Conservation (phyloP, 2,329 filamentous ascomycete genomes). For the Trichophyton simii region DNA sequence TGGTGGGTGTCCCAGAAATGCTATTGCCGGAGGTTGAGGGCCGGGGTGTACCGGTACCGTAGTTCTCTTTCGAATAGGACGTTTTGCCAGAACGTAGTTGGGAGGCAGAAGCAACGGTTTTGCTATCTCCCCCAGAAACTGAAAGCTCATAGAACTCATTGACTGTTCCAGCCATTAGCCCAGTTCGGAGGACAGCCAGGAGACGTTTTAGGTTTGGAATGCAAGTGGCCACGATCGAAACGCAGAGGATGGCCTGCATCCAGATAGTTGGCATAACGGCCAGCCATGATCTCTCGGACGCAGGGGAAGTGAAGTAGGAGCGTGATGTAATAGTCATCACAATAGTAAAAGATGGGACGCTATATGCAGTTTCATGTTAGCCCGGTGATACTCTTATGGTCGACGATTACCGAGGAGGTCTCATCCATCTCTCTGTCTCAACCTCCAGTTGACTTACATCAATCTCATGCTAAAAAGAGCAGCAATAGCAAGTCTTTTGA, state of each 20-base stretch:
- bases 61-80: neutral
- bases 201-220: conserved; percentile 17
- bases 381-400: neutral
- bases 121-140: conserved; percentile 10
- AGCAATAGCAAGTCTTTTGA: conserved; percentile 15
- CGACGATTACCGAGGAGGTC: no score
- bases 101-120: neutral
- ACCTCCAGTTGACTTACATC: conserved; percentile 11
- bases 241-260: conserved; percentile 13
- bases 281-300: conserved; percentile 15
- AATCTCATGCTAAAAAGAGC: conserved; percentile 16
- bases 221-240: conserved; percentile 19
- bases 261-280: conserved; percentile 16
- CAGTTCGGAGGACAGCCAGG: conserved; percentile 17
- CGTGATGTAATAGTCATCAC: conserved; percentile 10
- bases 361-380: conserved; percentile 10
- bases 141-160: conserved; percentile 15
- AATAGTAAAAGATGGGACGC: conserved; percentile 15
- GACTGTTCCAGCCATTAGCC: conserved; percentile 16
- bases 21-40: neutral
- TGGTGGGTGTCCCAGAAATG: neutral
- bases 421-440: neutral
- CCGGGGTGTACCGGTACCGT: neutral
- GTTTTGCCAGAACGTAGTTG: neutral
- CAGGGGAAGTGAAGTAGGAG: conserved; percentile 12